Base-by-base conservation (phyloP, 2,329 filamentous ascomycete species). In the Microthyrium microscopicum region DNA sequence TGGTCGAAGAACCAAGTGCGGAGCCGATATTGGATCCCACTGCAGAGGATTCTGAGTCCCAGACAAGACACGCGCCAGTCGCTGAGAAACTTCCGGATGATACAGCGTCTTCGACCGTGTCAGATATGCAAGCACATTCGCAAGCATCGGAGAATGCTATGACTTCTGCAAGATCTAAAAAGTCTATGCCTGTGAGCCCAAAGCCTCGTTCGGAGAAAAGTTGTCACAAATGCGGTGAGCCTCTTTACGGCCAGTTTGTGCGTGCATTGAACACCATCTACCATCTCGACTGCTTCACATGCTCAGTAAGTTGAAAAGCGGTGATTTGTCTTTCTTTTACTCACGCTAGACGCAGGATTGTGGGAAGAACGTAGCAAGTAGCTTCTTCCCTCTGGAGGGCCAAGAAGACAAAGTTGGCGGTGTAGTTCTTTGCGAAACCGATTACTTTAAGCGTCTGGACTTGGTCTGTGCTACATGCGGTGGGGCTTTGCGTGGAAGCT, bases 231-330 rank as follows among this genome's bases (percentile, higher is more conserved):
- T 98, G 89, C 51, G 74, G 75, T 42, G 80, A 87, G 53, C 67
- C 77, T 35, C 64, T 98, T 53, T 91, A 83, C 1, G 89, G 89
- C 27, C 89, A 98, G 57, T 98, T 95, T 53, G 89, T 98, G 42
- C 73, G 89, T 47, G 89, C 89, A 29, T 60, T 98, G 35, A 83
- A 85, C 35, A 87, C 84, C 38, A 95, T 87, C 34, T 98, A 83
- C 54, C 89, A 98, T 61, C 61, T 98, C 43, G 87, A 98, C 55
- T 98, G 89, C 65, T 98, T 98, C 59, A 91, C 83, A 53, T 98
- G 89, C 57, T 73, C 83, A 60, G 87, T 94, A 70, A 61, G 74
- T 68, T 34, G 15, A 13, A 12, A 17, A n/a, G 2, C 7, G 15
- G 24, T 2, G 3, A 17, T 4, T 17, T 6, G 5, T 26, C 8